Conservation (phyloP, 495 filamentous ascomycete genomes). For the Penicillium fimorum region DNA sequence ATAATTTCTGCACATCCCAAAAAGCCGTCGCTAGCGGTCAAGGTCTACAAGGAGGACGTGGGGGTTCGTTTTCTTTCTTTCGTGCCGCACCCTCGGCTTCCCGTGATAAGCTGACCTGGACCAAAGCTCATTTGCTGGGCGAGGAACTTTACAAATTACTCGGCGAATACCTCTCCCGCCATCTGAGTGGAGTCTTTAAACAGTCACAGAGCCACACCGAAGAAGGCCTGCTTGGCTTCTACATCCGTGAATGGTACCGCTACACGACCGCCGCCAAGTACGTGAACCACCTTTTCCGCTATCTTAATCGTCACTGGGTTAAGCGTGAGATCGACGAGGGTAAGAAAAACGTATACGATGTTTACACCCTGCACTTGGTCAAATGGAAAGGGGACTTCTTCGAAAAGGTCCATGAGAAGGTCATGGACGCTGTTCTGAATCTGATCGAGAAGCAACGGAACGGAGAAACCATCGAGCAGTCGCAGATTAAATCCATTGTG, state of each 20-base stretch:
- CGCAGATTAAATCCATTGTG: constrained; percentile 95
- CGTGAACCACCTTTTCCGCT: constrained; percentile 94
- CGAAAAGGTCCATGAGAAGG: constrained; percentile 71
- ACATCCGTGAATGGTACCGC: constrained; percentile 93
- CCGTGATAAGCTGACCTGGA: neutral
- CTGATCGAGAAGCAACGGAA: constrained; percentile 97
- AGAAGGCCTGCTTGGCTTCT: constrained; percentile 89
- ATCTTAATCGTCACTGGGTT: constrained; percentile 98
- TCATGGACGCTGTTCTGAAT: constrained; percentile 93
- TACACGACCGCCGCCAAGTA: constrained; percentile 95
- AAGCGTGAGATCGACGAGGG: constrained; percentile 99
- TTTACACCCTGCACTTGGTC: constrained; percentile 94
- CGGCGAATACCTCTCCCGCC: constrained; percentile 73
- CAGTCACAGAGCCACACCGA: constrained; percentile 76
- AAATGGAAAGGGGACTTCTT: constrained; percentile 95
- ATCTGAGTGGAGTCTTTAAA: constrained; percentile 64
- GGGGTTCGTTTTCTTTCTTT: constrained; percentile 55
- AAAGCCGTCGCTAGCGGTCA: constrained; percentile 68
- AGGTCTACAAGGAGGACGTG: constrained; percentile 64
- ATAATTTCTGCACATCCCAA: constrained; percentile 99
- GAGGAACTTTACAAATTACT: constrained; percentile 95
- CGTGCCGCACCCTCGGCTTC: constrained; percentile 4
- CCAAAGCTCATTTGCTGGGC: constrained; percentile 81
- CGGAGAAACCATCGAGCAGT: constrained; percentile 96
- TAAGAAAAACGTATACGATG: constrained; percentile 97